phyloP scores from a whole-genome alignment of 768 basidiomycete genomes.

The Favolaschia claudopus region DNA sequence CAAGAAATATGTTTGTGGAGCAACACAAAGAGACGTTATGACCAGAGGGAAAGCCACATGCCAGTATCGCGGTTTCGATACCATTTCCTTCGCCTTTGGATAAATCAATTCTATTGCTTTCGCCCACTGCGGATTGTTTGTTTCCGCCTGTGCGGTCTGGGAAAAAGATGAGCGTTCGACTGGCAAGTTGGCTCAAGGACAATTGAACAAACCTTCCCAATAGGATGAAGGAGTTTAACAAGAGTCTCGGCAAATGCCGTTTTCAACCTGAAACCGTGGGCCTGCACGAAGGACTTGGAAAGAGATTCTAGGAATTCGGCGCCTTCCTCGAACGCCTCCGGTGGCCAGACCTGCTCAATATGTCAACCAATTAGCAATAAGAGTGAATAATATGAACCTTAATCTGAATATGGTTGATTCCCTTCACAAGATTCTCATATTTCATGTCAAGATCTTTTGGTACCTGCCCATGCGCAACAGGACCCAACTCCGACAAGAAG shows the following conservation, averaged over 20 bases:
- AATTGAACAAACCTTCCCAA: slow-evolving; percentile 70
- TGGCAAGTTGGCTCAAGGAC: neutral
- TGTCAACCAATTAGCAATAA: neutral
- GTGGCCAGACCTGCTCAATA: slow-evolving; percentile 81
- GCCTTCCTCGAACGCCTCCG: slow-evolving; percentile 91
- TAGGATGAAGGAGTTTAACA: slow-evolving; percentile 80
- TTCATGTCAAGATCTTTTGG: slow-evolving; percentile 82
- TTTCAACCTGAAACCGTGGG: slow-evolving; percentile 86
- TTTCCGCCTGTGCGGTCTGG: slow-evolving; percentile 93
- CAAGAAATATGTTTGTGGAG: slow-evolving; percentile 84
- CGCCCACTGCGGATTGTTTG: slow-evolving; percentile 94
- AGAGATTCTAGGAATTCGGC: slow-evolving; percentile 89
- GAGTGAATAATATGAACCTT: slow-evolving; percentile 56
- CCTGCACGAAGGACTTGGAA: slow-evolving; percentile 82
- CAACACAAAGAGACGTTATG: slow-evolving; percentile 85
- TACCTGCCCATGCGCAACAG: slow-evolving; percentile 77
- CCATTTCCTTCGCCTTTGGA: slow-evolving; percentile 85
- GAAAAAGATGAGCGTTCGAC: slow-evolving; percentile 1
- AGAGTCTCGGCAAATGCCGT: slow-evolving; percentile 86
- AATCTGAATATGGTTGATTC: slow-evolving; percentile 82
- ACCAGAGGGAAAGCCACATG: slow-evolving; percentile 83
- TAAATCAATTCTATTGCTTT: slow-evolving; percentile 88
- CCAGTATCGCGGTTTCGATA: slow-evolving; percentile 91
- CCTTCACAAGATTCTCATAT: slow-evolving; percentile 86
- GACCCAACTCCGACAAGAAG: slow-evolving; percentile 81